Evolutionary conservation across 108 stramenopile species (phyloP).

Genomic region (Chaetoceros tenuissimus): DNA sequence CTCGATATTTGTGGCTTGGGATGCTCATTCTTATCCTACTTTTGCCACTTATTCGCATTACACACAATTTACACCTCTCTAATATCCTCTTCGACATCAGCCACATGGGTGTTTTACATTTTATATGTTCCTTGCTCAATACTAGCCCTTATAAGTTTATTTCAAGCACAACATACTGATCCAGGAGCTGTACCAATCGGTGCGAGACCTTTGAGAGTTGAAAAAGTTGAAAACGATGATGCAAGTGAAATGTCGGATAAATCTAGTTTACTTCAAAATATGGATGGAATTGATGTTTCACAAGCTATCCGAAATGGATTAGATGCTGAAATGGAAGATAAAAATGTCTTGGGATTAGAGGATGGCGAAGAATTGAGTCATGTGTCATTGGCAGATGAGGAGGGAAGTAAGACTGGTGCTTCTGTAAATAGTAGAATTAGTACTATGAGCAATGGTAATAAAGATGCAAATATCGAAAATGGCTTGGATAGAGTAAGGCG

Average conservation of each 20-base stretch:
- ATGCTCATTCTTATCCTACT: background rate
- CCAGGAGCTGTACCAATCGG: constrained; percentile 82
- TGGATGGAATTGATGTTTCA: too few species aligned
- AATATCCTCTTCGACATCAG: background rate
- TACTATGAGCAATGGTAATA: too few species aligned
- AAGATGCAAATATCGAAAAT: too few species aligned
- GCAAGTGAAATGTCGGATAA: background rate
- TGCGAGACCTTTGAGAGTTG: constrained; percentile 43
- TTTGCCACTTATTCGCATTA: background rate
- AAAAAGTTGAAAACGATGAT: background rate
- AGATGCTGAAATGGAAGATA: too few species aligned
- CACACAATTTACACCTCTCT: background rate
- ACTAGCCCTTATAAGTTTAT: background rate
- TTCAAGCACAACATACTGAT: constrained; percentile 22
- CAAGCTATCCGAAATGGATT: too few species aligned
- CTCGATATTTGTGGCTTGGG: background rate
- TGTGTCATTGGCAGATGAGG: too few species aligned
- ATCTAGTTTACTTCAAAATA: too few species aligned
- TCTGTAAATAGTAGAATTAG: too few species aligned
- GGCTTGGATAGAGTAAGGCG: too few species aligned
- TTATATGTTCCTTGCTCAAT: background rate
- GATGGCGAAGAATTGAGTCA: too few species aligned
- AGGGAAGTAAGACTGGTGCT: too few species aligned
- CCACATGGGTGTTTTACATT: background rate
- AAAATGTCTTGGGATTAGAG: too few species aligned